Conservation (phyloP, 2,329 filamentous ascomycete genomes). For the Beauveria brongniartii region DNA sequence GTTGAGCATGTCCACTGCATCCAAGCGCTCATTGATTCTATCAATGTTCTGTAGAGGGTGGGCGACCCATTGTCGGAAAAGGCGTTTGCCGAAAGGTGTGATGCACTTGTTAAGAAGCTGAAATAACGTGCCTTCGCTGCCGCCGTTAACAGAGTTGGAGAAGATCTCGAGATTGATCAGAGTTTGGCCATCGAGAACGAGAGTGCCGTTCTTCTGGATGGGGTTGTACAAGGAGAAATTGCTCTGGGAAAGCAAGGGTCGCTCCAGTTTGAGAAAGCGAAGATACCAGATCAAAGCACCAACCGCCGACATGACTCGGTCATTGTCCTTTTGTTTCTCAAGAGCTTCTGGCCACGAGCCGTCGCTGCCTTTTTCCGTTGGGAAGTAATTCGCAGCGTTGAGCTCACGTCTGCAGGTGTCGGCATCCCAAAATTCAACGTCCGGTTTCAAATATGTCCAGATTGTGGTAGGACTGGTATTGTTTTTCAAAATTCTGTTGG, state of each 20-base stretch:
- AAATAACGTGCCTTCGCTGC: constrained; percentile 80
- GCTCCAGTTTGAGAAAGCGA: constrained; percentile 77
- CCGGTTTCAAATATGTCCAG: constrained; percentile 87
- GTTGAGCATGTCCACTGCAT: constrained; percentile 90
- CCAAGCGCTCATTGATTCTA: constrained; percentile 87
- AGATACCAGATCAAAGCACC: constrained; percentile 86
- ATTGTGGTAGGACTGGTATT: constrained; percentile 88
- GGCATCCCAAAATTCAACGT: constrained; percentile 83
- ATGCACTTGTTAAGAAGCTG: constrained; percentile 86
- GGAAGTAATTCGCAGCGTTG: constrained; percentile 71
- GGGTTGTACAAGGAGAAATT: constrained; percentile 91
- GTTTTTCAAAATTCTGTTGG: constrained; percentile 88
- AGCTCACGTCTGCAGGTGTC: constrained; percentile 77
- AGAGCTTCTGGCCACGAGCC: constrained; percentile 70
- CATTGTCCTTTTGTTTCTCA: constrained; percentile 64
- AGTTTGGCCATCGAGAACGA: constrained; percentile 91
- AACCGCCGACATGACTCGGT: constrained; percentile 81
- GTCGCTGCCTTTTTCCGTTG: constrained; percentile 45
- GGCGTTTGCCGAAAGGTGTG: constrained; percentile 91
- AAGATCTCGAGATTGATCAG: constrained; percentile 98
- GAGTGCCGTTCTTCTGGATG: constrained; percentile 79
- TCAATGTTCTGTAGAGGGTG: constrained; percentile 81
- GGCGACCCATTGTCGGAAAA: constrained; percentile 95
- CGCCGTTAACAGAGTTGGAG: constrained; percentile 82
- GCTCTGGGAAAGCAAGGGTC: constrained; percentile 75